phyloP scores from a whole-genome alignment of 768 basidiomycete genomes.

The Calocybe gangraenosa region DNA sequence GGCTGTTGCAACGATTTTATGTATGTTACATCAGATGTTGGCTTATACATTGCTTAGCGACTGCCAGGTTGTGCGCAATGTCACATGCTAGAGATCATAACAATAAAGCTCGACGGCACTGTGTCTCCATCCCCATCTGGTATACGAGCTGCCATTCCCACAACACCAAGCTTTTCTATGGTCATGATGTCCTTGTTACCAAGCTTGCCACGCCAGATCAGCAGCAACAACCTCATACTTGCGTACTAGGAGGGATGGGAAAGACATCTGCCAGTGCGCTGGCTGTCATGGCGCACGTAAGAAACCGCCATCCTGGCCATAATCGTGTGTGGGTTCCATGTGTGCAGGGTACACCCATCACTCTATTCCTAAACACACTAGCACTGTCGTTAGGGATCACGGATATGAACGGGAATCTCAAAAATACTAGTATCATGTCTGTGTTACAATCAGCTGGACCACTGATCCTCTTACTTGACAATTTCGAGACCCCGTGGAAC shows the following conservation, averaged over 20 bases:
- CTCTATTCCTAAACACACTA: slow-evolving; percentile 20
- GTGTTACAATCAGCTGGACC: slow-evolving; percentile 10
- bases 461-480: slow-evolving; percentile 26
- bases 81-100: neutral
- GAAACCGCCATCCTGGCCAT: slow-evolving; percentile 10
- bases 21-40: neutral
- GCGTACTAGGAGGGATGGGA: slow-evolving; percentile 29
- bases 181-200: slow-evolving; percentile 16
- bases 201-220: slow-evolving; percentile 8
- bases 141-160: slow-evolving; percentile 3
- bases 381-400: slow-evolving; percentile 16
- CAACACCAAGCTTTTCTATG: slow-evolving; percentile 17
- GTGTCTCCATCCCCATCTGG: neutral
- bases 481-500: slow-evolving; percentile 31
- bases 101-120: neutral
- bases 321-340: slow-evolving; percentile 26
- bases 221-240: slow-evolving; percentile 13
- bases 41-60: no score
- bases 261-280: slow-evolving; percentile 30
- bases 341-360: slow-evolving; percentile 21
- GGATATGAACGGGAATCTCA: slow-evolving; percentile 8
- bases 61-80: slow-evolving; percentile 2
- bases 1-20: slow-evolving; percentile 3
- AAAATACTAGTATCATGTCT: slow-evolving; percentile 15
- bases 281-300: slow-evolving; percentile 21